A percentile compares a stretch with the other conserved stretches of the same genome.
phyloP scores from a whole-genome alignment of 805 yeast species.

The Candida andamanensis region DNA sequence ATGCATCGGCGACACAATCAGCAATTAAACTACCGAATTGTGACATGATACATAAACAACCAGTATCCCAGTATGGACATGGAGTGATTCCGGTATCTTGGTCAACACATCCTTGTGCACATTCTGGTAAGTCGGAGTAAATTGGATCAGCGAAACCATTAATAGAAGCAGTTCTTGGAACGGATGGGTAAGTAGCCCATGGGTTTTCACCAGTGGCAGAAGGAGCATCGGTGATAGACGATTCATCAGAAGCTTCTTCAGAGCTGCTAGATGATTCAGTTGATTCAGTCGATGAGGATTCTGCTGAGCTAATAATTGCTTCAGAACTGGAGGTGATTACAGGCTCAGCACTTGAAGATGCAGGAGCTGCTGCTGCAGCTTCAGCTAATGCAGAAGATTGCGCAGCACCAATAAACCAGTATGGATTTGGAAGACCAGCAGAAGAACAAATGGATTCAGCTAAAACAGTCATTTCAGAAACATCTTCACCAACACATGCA shows the following conservation, averaged over 20 bases:
- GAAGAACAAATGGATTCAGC: slow-evolving; percentile 32
- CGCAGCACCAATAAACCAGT: slow-evolving; percentile 36
- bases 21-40: slow-evolving; percentile 26
- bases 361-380: slow-evolving; percentile 19
- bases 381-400: slow-evolving; percentile 19
- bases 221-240: slow-evolving; percentile 1
- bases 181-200: slow-evolving; percentile 41
- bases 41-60: slow-evolving; percentile 40
- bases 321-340: background rate
- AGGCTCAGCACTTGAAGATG: slow-evolving; percentile 2
- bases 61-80: slow-evolving; percentile 44
- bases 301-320: background rate
- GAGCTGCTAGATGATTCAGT: background rate
- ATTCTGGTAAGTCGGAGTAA: slow-evolving; percentile 30
- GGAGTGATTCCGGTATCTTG: slow-evolving; percentile 32
- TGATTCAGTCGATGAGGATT: background rate
- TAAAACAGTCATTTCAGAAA: slow-evolving; percentile 20
- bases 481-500: slow-evolving; percentile 31
- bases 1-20: slow-evolving; percentile 33
- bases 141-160: slow-evolving; percentile 48
- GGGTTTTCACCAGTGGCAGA: slow-evolving; percentile 11
- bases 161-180: slow-evolving; percentile 41
- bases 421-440: slow-evolving; percentile 21
- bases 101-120: slow-evolving; percentile 39
- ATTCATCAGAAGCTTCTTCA: slow-evolving; percentile 2